Base-by-base conservation (phyloP, 1,284 basidiomycete genomes). In the Naganishia albida region DNA sequence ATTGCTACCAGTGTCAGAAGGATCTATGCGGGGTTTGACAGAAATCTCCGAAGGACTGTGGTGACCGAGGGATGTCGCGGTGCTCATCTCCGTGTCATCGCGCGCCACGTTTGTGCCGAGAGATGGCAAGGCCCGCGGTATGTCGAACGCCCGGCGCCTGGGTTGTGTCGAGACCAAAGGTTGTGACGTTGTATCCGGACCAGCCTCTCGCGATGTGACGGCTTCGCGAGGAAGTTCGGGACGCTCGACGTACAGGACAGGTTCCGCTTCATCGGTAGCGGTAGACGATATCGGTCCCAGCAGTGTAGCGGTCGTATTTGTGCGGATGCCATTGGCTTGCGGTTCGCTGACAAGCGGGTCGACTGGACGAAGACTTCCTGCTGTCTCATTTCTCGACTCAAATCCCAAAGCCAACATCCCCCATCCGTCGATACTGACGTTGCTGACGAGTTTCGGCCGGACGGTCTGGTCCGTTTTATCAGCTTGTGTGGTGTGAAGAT, bases 361-460 rank as follows among this genome's bases (percentile, higher is more conserved):
- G 25, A 18, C 40, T 4, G 42, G 15, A 16, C 2, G 8, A 6
- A 6, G 16, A 44, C 54, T 56, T 18, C 39, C 25, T 7, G 15
- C 15, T 18, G 39, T 18, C n/a, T 48, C 10, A 3, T 12, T 20
- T 7, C 10, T 28, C n/a, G 7, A 25, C 28, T 28, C 10, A 28
- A 59, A 59, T 26, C 57, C 57, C 46, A 60, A 40, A 2, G 57
- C 57, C 4, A 49, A 20, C 57, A 60, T 40, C 6, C 46, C 46
- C n/a, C 15, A 49, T 39, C 48, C 46, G 34, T 16, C 34, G 8
- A 18, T 20, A 38, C 44, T 48, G 30, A n/a, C 28, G 34, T n/a
- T 38, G 46, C 56, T 49, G 18, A 59, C 44, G 20, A 59, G 43
- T 18, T 49, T 59, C 38, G 56, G 20, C 18, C 44, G 26, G 34